Base-by-base conservation (phyloP, 306 rosid species). In the Rosa chinensis region DNA sequence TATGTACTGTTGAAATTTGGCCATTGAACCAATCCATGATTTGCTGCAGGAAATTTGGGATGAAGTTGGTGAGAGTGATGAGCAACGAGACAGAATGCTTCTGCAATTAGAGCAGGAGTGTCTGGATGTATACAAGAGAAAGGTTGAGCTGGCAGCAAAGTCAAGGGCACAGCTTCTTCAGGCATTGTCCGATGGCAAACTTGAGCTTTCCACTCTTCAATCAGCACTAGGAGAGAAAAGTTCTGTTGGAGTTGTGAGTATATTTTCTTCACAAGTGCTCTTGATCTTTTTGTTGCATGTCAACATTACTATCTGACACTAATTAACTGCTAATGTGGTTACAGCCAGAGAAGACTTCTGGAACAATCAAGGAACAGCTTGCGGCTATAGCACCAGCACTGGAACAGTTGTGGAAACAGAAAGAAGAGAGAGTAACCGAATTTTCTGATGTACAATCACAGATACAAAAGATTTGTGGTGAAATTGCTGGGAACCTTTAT, bases 91-190 rank as follows among this genome's bases (percentile, higher is more conserved):
- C 81, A 90, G 87, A 85, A 91, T 96, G 99, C 96, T 96, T 74
- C 99, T 93, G 88, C 99, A 96, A 87, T 81, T 96, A 82, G 98
- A 96, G 84, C 99, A 91, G 78, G 99, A 96, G 59, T 93, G 99
- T 74, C 86, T 93, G 89, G 97, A 96, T 80, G 99, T 96, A 28
- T 96, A 93, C 86, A 90, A 86, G 90, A 90, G 98, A 87, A 96
- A 91, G 92, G 99, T 96, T 47, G 97, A 91, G 87, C 97, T 80
- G 85, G 99, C 99, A 78, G 82, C 92, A 58, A 96, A 90, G 85
- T 96, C 99, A 21, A 96, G 97, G 88, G 98, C 97, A 56, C 92
- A 90, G 78, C 92, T 96, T 44, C 96, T 93, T 86, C 93, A 93
- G 84, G 90, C 96, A 52, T 75, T 96, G 75, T 96, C 97, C 53